Conservation (phyloP, 257 asterid genomes). For the Salvia splendens region DNA sequence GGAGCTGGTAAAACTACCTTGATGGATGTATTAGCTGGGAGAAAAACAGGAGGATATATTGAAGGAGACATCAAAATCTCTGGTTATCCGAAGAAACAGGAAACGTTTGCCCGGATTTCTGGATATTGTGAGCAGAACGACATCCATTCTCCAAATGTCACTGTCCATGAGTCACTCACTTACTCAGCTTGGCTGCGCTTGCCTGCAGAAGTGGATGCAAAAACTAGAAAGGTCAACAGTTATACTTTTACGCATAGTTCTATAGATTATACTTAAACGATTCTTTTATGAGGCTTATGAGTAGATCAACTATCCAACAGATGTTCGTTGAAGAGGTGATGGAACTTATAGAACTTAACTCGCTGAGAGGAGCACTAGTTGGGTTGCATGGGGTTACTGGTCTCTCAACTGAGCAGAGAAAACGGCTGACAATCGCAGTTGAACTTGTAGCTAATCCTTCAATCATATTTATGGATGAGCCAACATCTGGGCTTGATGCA, state of each 20-base stretch:
- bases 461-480: slow-evolving; percentile 63
- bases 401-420: slow-evolving; percentile 60
- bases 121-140: slow-evolving; percentile 61
- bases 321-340: slow-evolving; percentile 57
- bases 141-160: slow-evolving; percentile 59
- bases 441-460: slow-evolving; percentile 69
- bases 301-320: slow-evolving; percentile 29
- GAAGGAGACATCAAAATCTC: slow-evolving; percentile 53
- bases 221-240: slow-evolving; percentile 46
- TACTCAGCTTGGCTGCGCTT: slow-evolving; percentile 57
- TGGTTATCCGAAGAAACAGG: slow-evolving; percentile 58
- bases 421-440: slow-evolving; percentile 67
- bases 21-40: slow-evolving; percentile 59
- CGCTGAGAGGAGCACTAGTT: slow-evolving; percentile 45
- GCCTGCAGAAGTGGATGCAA: slow-evolving; percentile 46
- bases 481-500: slow-evolving; percentile 65
- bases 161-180: slow-evolving; percentile 50
- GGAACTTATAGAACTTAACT: slow-evolving; percentile 64
- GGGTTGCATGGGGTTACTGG: slow-evolving; percentile 59
- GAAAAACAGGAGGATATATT: slow-evolving; percentile 62
- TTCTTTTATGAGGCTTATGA: neutral
- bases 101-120: slow-evolving; percentile 55
- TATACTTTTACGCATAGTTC: neutral
- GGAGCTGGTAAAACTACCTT: slow-evolving; percentile 67
- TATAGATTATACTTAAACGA: neutral